Conservation (phyloP, 805 yeast genomes). For the Pichia gijzeniarum region DNA sequence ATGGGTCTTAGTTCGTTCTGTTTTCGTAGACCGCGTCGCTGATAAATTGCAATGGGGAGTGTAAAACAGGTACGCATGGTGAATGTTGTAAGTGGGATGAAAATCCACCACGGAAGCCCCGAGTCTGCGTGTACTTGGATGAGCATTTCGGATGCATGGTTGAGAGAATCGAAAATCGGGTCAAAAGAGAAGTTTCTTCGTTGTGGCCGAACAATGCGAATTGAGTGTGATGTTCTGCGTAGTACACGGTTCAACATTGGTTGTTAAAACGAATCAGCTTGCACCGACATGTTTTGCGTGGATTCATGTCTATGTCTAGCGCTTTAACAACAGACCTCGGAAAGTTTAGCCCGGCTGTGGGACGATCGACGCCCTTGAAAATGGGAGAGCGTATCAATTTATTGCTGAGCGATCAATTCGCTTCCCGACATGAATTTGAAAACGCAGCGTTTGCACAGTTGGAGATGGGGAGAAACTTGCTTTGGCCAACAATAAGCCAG, state of each 20-base stretch:
- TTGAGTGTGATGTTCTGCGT: too few relatives aligned
- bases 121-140: constrained; percentile 45
- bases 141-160: constrained; percentile 29
- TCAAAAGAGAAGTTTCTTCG: constrained; percentile 19
- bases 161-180: constrained; percentile 17
- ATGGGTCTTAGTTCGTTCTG: constrained; percentile 71
- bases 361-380: too few relatives aligned
- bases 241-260: too few relatives aligned
- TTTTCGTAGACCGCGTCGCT: constrained; percentile 59
- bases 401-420: too few relatives aligned
- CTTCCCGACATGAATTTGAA: too few relatives aligned
- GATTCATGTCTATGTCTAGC: too few relatives aligned
- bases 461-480: background rate
- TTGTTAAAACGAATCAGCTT: too few relatives aligned
- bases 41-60: constrained; percentile 69
- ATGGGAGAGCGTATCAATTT: too few relatives aligned
- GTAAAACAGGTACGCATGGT: constrained; percentile 61
- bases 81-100: constrained; percentile 71
- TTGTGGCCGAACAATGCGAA: background rate
- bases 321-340: too few relatives aligned
- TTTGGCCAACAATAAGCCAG: background rate
- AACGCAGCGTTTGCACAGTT: too few relatives aligned
- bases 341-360: too few relatives aligned
- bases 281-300: too few relatives aligned
- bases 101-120: constrained; percentile 76